Evolutionary conservation across 2,329 filamentous ascomycete genomes (phyloP).

Genomic region (Pseudogymnoascus sp.): DNA sequence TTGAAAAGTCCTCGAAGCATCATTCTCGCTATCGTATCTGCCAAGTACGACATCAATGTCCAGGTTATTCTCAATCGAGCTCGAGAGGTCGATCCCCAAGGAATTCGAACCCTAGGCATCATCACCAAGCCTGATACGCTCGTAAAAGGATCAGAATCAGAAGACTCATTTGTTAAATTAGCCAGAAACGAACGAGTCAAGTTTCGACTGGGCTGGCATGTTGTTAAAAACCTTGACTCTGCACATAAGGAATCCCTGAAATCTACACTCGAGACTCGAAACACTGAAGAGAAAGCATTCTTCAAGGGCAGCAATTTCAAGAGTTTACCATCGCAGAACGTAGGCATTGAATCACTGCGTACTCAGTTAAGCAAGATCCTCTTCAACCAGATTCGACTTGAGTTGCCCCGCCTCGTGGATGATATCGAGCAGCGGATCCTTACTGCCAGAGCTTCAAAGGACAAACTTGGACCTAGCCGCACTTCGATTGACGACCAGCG

Average conservation of each 20-base stretch:
- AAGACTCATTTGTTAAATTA: conserved; percentile 35
- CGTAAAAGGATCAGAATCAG: conserved; percentile 32
- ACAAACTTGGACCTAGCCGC: conserved; percentile 14
- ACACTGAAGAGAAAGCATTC: conserved; percentile 21
- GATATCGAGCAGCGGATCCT: conserved; percentile 16
- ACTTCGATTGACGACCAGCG: background rate
- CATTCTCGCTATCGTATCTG: conserved; percentile 49
- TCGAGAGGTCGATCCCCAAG: conserved; percentile 34
- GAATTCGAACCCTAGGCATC: conserved; percentile 37
- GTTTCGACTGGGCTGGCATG: conserved; percentile 47
- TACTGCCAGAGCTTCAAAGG: conserved; percentile 2
- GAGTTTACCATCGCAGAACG: conserved; percentile 17
- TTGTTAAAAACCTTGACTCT: conserved; percentile 40
- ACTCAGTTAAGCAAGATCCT: conserved; percentile 37
- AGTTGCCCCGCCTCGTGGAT: conserved; percentile 18
- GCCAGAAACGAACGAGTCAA: conserved; percentile 40
- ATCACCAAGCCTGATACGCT: conserved; percentile 54
- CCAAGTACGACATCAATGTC: conserved; percentile 53
- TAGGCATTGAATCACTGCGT: conserved; percentile 40
- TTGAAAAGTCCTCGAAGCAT: conserved; percentile 50
- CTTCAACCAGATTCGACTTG: conserved; percentile 18
- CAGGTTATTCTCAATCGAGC: conserved; percentile 44
- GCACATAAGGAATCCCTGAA: conserved; percentile 13
- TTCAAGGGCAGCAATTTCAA: conserved; percentile 29
- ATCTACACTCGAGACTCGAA: conserved; percentile 16